Evolutionary conservation across 768 basidiomycete species (phyloP).

Genomic region (Nevesoporus exiguus): DNA sequence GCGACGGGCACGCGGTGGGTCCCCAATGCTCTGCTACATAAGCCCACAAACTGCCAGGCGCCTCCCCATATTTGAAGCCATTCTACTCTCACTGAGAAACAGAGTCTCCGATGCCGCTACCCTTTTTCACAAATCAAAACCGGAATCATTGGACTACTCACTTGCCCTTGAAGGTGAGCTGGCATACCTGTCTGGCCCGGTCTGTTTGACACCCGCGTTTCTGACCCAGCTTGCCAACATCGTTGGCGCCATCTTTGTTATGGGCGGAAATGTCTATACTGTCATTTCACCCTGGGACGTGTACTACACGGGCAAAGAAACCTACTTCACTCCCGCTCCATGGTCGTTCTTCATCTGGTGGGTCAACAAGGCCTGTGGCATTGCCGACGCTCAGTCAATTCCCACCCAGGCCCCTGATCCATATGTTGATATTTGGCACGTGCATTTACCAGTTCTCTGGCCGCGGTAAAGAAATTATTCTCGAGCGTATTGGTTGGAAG

Average conservation of each 20-base stretch:
- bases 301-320: constrained; percentile 51
- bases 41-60: constrained; percentile 15
- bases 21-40: constrained; percentile 22
- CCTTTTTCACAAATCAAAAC: constrained; percentile 18
- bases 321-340: constrained; percentile 64
- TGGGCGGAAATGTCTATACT: constrained; percentile 60
- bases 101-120: constrained; percentile 22
- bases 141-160: constrained; percentile 44
- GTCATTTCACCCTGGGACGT: constrained; percentile 51
- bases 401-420: constrained; percentile 50
- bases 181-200: not conserved
- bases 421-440: constrained; percentile 62
- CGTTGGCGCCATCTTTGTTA: constrained; percentile 50
- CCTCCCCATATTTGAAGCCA: constrained; percentile 12
- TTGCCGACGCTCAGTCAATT: not conserved
- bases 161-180: constrained; percentile 50
- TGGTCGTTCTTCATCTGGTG: constrained; percentile 65
- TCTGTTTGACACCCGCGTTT: constrained; percentile 4
- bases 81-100: constrained; percentile 5
- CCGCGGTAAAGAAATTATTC: constrained; percentile 51
- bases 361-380: constrained; percentile 9
- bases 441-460: constrained; percentile 59
- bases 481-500: constrained; percentile 65
- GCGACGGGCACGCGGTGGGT: constrained; percentile 25
- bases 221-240: constrained; percentile 48